Percentiles rank a stretch among this genome's conserved stretches.
These are phyloP conservation scores for Leucosporidium scottii DNA, from an alignment of 768 basidiomycete species.

Conservation along the genomic window DNA sequence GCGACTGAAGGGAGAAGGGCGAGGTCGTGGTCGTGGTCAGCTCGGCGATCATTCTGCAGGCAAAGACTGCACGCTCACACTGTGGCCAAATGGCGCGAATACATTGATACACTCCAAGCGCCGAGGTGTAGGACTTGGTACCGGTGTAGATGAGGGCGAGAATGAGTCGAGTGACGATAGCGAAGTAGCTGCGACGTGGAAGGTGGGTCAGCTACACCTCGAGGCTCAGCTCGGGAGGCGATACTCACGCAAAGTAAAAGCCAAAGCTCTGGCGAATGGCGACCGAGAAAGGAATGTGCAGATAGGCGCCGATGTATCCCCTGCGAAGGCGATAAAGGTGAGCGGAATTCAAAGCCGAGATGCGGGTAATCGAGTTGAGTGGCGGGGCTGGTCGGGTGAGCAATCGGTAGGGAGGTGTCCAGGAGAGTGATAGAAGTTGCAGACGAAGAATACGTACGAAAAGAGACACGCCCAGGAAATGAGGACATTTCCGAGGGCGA, in stretches of 20 bases:
- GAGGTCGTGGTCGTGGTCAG: not conserved
- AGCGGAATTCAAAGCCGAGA: too few relatives aligned
- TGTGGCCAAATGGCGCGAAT: constrained; percentile 76
- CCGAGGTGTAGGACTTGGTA: not conserved
- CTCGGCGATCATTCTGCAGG: not conserved
- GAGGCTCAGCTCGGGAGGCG: too few relatives aligned
- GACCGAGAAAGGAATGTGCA: not conserved
- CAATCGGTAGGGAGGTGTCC: too few relatives aligned
- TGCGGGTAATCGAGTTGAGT: too few relatives aligned
- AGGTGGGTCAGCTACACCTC: too few relatives aligned
- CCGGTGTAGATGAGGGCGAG: constrained; percentile 9
- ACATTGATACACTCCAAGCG: not conserved
- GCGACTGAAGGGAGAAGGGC: constrained; percentile 1
- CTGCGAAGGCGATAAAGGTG: too few relatives aligned
- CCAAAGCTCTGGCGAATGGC: not conserved
- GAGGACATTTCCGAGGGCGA: constrained; percentile 8
- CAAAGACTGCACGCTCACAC: too few relatives aligned
- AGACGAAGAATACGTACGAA: too few relatives aligned
- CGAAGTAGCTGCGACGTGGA: not conserved
- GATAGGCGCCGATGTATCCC: not conserved
- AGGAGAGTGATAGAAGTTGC: too few relatives aligned
- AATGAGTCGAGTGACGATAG: constrained; percentile 4
- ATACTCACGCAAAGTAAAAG: not conserved
- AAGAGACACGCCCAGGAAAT: not conserved
- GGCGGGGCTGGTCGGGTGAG: too few relatives aligned